Evolutionary conservation across 75 land plant genomes (phyloP).

Genomic region (Sequoiadendron giganteum): DNA sequence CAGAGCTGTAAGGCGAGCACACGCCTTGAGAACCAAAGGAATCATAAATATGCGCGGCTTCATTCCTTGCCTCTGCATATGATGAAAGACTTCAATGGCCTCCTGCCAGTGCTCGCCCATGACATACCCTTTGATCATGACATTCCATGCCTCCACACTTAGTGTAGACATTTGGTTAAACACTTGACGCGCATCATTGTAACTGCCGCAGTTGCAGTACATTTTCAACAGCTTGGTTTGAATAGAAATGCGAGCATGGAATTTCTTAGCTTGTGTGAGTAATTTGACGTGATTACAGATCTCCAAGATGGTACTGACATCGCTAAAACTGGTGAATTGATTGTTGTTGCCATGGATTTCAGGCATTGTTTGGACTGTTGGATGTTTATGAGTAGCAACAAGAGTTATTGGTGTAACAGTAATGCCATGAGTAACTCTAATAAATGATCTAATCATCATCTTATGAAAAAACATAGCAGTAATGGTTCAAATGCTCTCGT

Average conservation of each 20-base stretch:
- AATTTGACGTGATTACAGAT: background rate
- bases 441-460: background rate
- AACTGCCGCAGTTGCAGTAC: slow-evolving; percentile 20
- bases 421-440: background rate
- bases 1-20: slow-evolving; percentile 21
- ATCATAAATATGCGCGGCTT: slow-evolving; percentile 28
- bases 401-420: background rate
- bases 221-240: slow-evolving; percentile 27
- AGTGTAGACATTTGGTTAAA: slow-evolving; percentile 41
- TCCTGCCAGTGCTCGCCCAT: slow-evolving; percentile 22
- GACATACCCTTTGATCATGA: slow-evolving; percentile 25
- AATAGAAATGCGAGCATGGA: slow-evolving; percentile 36
- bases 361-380: background rate
- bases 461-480: background rate
- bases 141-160: slow-evolving; percentile 28
- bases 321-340: background rate
- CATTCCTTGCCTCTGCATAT: slow-evolving; percentile 30
- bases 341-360: background rate
- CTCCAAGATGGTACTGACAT: background rate
- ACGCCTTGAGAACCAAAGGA: slow-evolving; percentile 33
- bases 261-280: slow-evolving; percentile 9
- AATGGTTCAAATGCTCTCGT: background rate
- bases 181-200: slow-evolving; percentile 22
- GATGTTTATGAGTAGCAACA: background rate
- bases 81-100: slow-evolving; percentile 21